Conservation (phyloP, 495 filamentous ascomycete genomes). For the Talaromyces thailandensis region DNA sequence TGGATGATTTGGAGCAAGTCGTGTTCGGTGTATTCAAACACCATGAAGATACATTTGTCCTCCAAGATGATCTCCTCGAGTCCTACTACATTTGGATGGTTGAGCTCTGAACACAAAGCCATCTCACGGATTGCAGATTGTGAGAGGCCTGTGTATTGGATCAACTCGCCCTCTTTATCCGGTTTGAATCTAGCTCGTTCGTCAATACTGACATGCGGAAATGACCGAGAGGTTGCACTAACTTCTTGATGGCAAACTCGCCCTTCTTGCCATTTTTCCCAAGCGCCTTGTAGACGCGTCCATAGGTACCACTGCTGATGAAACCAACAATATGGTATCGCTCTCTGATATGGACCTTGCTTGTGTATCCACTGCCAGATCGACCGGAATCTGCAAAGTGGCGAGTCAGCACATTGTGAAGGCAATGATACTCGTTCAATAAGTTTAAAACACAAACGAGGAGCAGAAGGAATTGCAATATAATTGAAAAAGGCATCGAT, state of each 20-base stretch:
- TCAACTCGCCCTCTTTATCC: constrained; percentile 91
- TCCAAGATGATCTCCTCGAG: constrained; percentile 95
- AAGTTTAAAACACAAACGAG: not conserved
- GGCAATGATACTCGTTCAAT: not conserved
- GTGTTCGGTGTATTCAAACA: constrained; percentile 97
- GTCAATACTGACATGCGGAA: not conserved
- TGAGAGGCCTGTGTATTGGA: constrained; percentile 95
- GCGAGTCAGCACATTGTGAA: not conserved
- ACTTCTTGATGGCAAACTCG: constrained; percentile 97
- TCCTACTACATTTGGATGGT: constrained; percentile 82
- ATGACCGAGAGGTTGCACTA: not conserved
- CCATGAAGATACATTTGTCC: constrained; percentile 99
- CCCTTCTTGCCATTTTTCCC: constrained; percentile 64
- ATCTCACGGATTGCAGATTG: constrained; percentile 97
- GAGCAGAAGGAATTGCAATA: not conserved
- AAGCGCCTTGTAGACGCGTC: constrained; percentile 90
- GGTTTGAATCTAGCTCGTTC: constrained; percentile 72
- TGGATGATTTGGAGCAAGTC: constrained; percentile 98
- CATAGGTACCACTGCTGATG: constrained; percentile 98
- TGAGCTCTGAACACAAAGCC: constrained; percentile 92
- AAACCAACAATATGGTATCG: constrained; percentile 95
- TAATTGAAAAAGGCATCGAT: not conserved
- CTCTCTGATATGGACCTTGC: constrained; percentile 82
- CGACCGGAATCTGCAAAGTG: constrained; percentile 27
- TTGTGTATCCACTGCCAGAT: constrained; percentile 52